phyloP scores from a whole-genome alignment of 768 basidiomycete species.

The Boletus speciosus region DNA sequence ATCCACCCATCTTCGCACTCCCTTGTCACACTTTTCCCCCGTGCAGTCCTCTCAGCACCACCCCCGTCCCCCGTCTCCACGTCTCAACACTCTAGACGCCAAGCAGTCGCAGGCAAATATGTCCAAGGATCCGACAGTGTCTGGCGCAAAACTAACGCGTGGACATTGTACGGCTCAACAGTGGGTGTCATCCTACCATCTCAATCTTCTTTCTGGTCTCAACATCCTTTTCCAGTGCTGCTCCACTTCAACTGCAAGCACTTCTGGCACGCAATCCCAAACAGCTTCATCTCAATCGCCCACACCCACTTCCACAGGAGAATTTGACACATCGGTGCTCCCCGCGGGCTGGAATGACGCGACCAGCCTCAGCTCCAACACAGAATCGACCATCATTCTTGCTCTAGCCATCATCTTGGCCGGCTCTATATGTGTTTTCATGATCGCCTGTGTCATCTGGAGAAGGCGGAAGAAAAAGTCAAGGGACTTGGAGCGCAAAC shows the following conservation, averaged over 20 bases:
- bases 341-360: slow-evolving; percentile 52
- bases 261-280: neutral
- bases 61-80: slow-evolving; percentile 8
- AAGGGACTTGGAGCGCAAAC: slow-evolving; percentile 55
- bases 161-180: slow-evolving; percentile 70
- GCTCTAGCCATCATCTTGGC: slow-evolving; percentile 63
- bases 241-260: slow-evolving; percentile 2
- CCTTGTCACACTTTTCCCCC: neutral
- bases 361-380: slow-evolving; percentile 10
- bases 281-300: slow-evolving; percentile 10
- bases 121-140: slow-evolving; percentile 47
- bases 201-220: neutral
- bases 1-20: neutral
- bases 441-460: slow-evolving; percentile 61
- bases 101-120: slow-evolving; percentile 52
- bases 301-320: slow-evolving; percentile 9
- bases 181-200: slow-evolving; percentile 35
- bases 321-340: slow-evolving; percentile 31
- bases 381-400: slow-evolving; percentile 48
- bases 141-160: slow-evolving; percentile 54
- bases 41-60: slow-evolving; percentile 1
- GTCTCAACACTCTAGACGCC: neutral
- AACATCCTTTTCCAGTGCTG: slow-evolving; percentile 15
- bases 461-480: slow-evolving; percentile 38
- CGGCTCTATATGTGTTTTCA: slow-evolving; percentile 55